Base-by-base conservation (phyloP, 352 stramenopile genomes). In the Pythium aquatile region DNA sequence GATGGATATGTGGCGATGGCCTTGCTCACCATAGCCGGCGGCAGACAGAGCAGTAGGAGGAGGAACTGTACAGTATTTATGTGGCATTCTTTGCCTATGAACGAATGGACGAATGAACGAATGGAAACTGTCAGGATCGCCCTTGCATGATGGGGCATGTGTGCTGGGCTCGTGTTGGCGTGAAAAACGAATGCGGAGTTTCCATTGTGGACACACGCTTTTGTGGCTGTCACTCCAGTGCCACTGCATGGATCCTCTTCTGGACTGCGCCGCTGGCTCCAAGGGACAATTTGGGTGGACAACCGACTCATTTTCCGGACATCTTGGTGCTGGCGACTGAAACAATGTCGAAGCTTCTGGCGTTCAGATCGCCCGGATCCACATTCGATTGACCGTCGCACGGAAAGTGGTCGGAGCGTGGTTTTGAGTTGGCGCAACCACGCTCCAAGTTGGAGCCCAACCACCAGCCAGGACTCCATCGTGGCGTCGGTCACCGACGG, bases 261-360 rank as follows among this genome's bases (percentile, higher is more conserved):
- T 51, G 44, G 44, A 51, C 44, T 30, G 44, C 44, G 0, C 44
- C 9, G 44, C 44, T 51, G 44, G 20, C 44, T 30, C 44, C 44
- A 51, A 51, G 44, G 20, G 44, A 51, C 44, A 26, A 51, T 51
- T 51, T 51, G n/a, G 44, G 44, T 51, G 44, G 44, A 30, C 44
- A 29, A 9, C 20, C 44, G 24, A 29, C n/a, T 51, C 44, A 29
- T 51, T 29, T 11, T 30, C 44, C 8, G 44, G 11, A 10, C 44
- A 51, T 51, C 44, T 51, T 30, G 44, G 44, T 51, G 44, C 44
- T 30, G 44, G 44, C 17, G 17, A 16, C 9, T 30, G 17, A 24
- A 51, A 26, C 5, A 32, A 51, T 17, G n/a, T 51, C 17, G n/a
- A 30, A 30, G 2, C 5, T 20, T 28, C 44, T 29, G 44, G 44